These are phyloP conservation scores for Gliomastix tumulicola DNA, from an alignment of 2,329 filamentous ascomycete species.

Conservation along the genomic window DNA sequence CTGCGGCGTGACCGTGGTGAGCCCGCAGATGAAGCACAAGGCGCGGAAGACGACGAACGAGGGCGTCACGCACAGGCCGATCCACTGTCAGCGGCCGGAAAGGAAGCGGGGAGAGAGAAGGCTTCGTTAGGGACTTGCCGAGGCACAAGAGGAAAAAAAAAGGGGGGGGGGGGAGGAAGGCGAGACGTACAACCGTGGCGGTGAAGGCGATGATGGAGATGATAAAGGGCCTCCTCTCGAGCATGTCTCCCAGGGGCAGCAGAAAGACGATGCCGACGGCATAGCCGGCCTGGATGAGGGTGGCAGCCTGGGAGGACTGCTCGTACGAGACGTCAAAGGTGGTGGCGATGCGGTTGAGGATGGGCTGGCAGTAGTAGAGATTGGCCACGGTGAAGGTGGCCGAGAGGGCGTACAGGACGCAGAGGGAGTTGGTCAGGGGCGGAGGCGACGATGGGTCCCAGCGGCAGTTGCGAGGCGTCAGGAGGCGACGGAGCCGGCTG, in stretches of 20 bases:
- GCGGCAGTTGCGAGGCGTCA: slow-evolving; percentile 58
- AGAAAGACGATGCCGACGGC: slow-evolving; percentile 66
- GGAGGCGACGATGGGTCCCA: slow-evolving; percentile 62
- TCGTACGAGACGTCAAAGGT: slow-evolving; percentile 68
- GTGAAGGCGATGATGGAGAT: slow-evolving; percentile 61
- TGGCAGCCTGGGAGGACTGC: slow-evolving; percentile 60
- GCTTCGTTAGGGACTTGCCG: no score
- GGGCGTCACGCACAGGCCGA: slow-evolving; percentile 63
- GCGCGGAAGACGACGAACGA: slow-evolving; percentile 59
- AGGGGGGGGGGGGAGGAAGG: no score
- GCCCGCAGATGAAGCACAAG: slow-evolving; percentile 65
- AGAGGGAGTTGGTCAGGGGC: slow-evolving; percentile 60
- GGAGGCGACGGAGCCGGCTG: slow-evolving; percentile 10
- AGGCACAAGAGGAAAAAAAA: no score
- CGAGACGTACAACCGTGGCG: slow-evolving; percentile 50
- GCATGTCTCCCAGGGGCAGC: slow-evolving; percentile 66
- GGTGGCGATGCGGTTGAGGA: slow-evolving; percentile 65
- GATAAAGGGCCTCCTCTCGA: slow-evolving; percentile 64
- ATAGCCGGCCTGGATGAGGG: slow-evolving; percentile 74
- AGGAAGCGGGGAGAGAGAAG: neutral
- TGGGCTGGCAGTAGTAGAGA: slow-evolving; percentile 75
- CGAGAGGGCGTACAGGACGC: slow-evolving; percentile 61
- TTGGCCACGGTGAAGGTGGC: slow-evolving; percentile 69
- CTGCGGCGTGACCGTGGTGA: slow-evolving; percentile 75
- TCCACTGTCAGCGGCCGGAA: slow-evolving; percentile 36